phyloP scores from a whole-genome alignment of 805 yeast genomes.

The Kazachstania taianensis region DNA sequence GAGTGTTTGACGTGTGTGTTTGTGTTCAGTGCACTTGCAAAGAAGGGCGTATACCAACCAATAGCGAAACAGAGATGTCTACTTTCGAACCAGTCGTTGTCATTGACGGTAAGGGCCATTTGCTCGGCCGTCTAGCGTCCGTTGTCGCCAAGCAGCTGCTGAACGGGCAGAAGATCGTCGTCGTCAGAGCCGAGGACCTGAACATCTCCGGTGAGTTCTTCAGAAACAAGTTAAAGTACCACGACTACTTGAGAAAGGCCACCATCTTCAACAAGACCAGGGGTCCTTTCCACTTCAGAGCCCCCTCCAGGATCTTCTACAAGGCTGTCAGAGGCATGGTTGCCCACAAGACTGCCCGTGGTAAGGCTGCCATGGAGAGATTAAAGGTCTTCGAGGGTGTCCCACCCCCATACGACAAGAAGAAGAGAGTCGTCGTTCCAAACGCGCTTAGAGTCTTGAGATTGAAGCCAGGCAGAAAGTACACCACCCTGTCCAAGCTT shows the following conservation, averaged over 20 bases:
- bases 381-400: constrained; percentile 99
- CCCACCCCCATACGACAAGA: constrained; percentile 99
- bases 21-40: background rate
- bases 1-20: too few species aligned
- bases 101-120: constrained; percentile 99
- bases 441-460: constrained; percentile 98
- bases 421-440: constrained; percentile 99
- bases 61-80: constrained; percentile 32
- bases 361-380: constrained; percentile 99
- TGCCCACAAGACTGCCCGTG: constrained; percentile 99
- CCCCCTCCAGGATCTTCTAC: constrained; percentile 99
- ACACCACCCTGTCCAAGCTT: constrained; percentile 95
- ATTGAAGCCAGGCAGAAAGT: constrained; percentile 99
- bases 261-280: constrained; percentile 97
- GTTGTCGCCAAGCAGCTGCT: constrained; percentile 96
- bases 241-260: constrained; percentile 98
- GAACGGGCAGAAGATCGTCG: constrained; percentile 95
- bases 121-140: constrained; percentile 99
- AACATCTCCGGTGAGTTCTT: constrained; percentile 99
- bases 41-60: constrained; percentile 8
- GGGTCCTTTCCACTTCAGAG: constrained; percentile 99
- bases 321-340: constrained; percentile 99
- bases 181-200: constrained; percentile 95
- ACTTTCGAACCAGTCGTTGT: constrained; percentile 95
- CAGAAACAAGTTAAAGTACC: constrained; percentile 99